These are phyloP conservation scores for Phytopythium cucurbitacearum DNA, from an alignment of 352 stramenopile species.

Conservation along the genomic window DNA sequence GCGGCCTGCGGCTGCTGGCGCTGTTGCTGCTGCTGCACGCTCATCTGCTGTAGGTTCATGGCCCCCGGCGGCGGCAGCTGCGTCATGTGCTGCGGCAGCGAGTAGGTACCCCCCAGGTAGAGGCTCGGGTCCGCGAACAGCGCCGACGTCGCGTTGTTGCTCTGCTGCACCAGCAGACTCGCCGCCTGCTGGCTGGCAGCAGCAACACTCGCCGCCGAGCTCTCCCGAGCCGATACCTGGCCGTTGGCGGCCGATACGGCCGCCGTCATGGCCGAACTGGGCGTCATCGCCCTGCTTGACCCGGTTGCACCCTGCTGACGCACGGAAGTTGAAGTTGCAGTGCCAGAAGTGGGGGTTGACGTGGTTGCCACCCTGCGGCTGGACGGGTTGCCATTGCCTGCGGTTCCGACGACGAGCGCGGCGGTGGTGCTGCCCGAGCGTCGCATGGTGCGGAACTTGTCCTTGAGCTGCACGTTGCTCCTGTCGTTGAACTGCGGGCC, in stretches of 20 bases:
- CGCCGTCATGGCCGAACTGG: slow-evolving; percentile 13
- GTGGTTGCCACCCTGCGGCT: slow-evolving; percentile 35
- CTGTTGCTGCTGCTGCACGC: slow-evolving; percentile 24
- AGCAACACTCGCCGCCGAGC: slow-evolving; percentile 10
- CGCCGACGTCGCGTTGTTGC: slow-evolving; percentile 38
- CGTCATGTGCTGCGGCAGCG: slow-evolving; percentile 44
- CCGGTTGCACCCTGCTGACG: background rate
- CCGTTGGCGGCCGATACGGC: slow-evolving; percentile 25
- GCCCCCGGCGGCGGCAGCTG: slow-evolving; percentile 22
- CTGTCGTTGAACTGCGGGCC: slow-evolving; percentile 78
- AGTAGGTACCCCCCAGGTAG: slow-evolving; percentile 59
- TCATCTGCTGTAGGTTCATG: slow-evolving; percentile 57
- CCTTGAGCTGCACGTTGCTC: slow-evolving; percentile 81
- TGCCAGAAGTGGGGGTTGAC: slow-evolving; percentile 11
- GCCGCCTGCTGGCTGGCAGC: slow-evolving; percentile 50
- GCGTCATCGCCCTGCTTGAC: slow-evolving; percentile 8
- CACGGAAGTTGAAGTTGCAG: background rate
- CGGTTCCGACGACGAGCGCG: slow-evolving; percentile 18
- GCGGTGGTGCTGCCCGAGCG: slow-evolving; percentile 37
- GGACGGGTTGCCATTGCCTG: slow-evolving; percentile 17
- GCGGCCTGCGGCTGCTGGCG: slow-evolving; percentile 28
- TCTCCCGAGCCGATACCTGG: background rate
- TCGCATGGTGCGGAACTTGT: slow-evolving; percentile 83
- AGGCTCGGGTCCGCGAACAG: slow-evolving; percentile 63
- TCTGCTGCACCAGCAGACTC: slow-evolving; percentile 43